phyloP scores from a whole-genome alignment of 306 rosid species.

The Hylodesmum podocarpum region DNA sequence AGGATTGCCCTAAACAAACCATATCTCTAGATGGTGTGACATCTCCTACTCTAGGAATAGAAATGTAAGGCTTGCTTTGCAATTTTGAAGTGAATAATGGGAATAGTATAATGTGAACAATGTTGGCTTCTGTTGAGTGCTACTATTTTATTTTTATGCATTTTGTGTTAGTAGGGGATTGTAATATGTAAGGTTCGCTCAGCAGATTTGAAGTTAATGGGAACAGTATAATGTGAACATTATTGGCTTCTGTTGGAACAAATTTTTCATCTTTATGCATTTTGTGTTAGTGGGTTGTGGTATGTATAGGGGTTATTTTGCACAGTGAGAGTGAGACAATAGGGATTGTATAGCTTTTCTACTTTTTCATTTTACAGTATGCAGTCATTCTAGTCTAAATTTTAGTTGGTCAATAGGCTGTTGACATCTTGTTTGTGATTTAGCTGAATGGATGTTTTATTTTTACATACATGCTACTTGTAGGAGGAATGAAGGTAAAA shows the following conservation, averaged over 20 bases:
- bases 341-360: not conserved
- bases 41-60: no score
- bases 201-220: not conserved
- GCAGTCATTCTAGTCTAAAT: constrained; percentile 12
- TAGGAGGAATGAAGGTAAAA: not conserved
- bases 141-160: not conserved
- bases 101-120: not conserved
- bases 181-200: not conserved
- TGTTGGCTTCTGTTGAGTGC: not conserved
- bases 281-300: not conserved
- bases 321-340: not conserved
- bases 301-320: not conserved
- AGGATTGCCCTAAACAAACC: no score
- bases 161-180: not conserved
- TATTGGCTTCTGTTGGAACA: not conserved
- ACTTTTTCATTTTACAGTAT: not conserved
- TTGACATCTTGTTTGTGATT: constrained; percentile 24
- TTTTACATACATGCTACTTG: not conserved
- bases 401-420: constrained; percentile 2
- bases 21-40: no score
- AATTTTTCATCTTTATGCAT: not conserved
- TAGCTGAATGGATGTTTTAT: constrained; percentile 22
- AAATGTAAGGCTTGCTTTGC: constrained; percentile 21
- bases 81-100: not conserved
- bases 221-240: not conserved